Base-by-base conservation (phyloP, 1,284 basidiomycete species). In the Sanghuangporus baumii region DNA sequence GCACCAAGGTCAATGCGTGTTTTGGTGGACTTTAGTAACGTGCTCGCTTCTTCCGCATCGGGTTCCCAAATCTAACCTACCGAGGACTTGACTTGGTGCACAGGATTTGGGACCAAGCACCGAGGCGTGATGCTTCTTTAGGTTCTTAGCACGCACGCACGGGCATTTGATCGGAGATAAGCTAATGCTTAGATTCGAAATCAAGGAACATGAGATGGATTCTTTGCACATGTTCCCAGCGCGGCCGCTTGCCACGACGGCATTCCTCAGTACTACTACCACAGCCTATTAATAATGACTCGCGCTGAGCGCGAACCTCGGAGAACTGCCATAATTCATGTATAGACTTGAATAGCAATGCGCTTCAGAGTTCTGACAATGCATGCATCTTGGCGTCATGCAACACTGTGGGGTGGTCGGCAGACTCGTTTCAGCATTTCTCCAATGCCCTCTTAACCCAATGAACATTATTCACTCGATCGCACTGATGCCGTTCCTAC, bases 81-180 rank as follows among this genome's bases (percentile, higher is more conserved):
- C 43, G 26, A 31, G 43, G 34, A 20, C 4, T 48, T 51, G 23
- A 37, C 36, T 41, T 12, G 20, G 46, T 59, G 57, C 57, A 59
- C 57, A 59, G 57, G 47, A 48, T 51, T 50, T 40, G 47, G 60
- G 60, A 54, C 60, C 54, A 61, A 55, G 54, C 60, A 61, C 54
- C 36, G 36, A 61, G 18, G 18, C 46, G 37, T 48, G 47, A 52
- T 23, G 23, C 46, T 36, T 37, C 36, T 59, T 14, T 31, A 18
- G 54, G 37, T 31, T 31, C 26, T 31, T 5, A 4, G 26, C 26
- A 31, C 38, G 55, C 31, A 18, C 43, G 16, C 20, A 38, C 43
- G 46, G 57, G 31, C 26, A 48, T 54, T 47, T 47, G 60, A 61
- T 61, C 60, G 60, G 60, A n/a, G 60, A 57, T 61, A 61, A 55